Evolutionary conservation across 345 rosid species (phyloP).

Genomic region (Arabis alpina): DNA sequence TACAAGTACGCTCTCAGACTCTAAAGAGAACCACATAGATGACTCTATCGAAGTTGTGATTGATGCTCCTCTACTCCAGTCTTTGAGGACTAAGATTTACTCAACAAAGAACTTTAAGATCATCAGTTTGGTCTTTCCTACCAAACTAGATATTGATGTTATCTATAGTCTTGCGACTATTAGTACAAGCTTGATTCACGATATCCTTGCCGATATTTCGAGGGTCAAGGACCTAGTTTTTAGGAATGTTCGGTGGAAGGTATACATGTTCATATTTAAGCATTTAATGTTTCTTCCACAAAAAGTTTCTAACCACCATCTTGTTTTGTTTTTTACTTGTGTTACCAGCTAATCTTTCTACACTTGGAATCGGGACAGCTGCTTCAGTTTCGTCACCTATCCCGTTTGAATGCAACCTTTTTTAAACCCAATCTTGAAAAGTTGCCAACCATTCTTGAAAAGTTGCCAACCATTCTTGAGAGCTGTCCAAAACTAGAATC

Average conservation of each 20-base stretch:
- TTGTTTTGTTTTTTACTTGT: not conserved
- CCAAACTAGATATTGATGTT: not conserved
- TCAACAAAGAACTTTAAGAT: not conserved
- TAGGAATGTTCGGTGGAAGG: not conserved
- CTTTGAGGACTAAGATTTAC: not conserved
- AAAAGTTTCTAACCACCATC: not conserved
- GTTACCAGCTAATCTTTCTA: not conserved
- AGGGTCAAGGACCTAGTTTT: not conserved
- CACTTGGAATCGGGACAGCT: not conserved
- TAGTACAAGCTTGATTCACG: not conserved
- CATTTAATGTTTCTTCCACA: not conserved
- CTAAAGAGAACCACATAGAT: not conserved
- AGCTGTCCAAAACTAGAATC: constrained; percentile 25
- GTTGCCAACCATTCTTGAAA: constrained; percentile 10
- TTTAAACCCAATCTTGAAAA: not conserved
- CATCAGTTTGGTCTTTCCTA: not conserved
- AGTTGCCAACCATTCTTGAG: constrained; percentile 10
- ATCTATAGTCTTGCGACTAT: not conserved
- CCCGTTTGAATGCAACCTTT: not conserved
- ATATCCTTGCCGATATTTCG: not conserved
- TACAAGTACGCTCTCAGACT: not conserved
- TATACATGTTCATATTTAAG: constrained; percentile 11
- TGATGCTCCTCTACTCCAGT: constrained; percentile 20
- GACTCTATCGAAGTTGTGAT: not conserved
- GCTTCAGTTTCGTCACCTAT: not conserved